Conservation (phyloP, 1,284 basidiomycete genomes). For the Cryptococcus maquisensis region DNA sequence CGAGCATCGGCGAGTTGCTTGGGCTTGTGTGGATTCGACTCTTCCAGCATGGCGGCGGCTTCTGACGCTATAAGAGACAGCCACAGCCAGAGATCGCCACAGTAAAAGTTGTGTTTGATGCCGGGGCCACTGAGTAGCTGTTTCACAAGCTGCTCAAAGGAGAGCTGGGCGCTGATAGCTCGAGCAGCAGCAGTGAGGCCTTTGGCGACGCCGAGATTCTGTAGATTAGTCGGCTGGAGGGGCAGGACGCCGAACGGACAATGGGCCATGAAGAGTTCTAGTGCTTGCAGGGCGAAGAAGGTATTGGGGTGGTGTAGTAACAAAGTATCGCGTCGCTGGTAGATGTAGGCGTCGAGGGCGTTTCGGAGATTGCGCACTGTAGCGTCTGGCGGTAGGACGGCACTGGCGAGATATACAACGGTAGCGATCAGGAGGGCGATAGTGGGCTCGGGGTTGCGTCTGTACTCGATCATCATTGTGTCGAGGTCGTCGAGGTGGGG, state of each 20-base stretch:
- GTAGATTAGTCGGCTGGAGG: slow-evolving; percentile 25
- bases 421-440: slow-evolving; percentile 25
- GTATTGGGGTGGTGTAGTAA: slow-evolving; percentile 27
- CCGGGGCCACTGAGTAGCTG: slow-evolving; percentile 7
- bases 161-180: slow-evolving; percentile 18
- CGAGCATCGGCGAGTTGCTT: slow-evolving; percentile 14
- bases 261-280: slow-evolving; percentile 35
- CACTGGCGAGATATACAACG: slow-evolving; percentile 28
- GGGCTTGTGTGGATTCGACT: slow-evolving; percentile 18
- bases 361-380: slow-evolving; percentile 15
- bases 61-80: slow-evolving; percentile 23
- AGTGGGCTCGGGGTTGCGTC: slow-evolving; percentile 3
- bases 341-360: slow-evolving; percentile 21
- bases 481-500: slow-evolving; percentile 36
- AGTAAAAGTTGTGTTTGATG: slow-evolving; percentile 7
- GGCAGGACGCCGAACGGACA: slow-evolving; percentile 38
- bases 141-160: slow-evolving; percentile 22
- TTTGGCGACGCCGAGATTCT: slow-evolving; percentile 23
- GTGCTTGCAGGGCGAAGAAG: slow-evolving; percentile 33
- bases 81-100: slow-evolving; percentile 36
- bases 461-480: slow-evolving; percentile 19
- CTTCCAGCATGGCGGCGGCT: slow-evolving; percentile 26
- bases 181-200: slow-evolving; percentile 19
- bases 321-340: slow-evolving; percentile 21
- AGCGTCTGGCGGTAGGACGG: slow-evolving; percentile 18